Percentiles rank a stretch among this genome's conserved stretches.
Conservation (phyloP, 805 yeast genomes). For the Metschnikowia lochheadii region DNA sequence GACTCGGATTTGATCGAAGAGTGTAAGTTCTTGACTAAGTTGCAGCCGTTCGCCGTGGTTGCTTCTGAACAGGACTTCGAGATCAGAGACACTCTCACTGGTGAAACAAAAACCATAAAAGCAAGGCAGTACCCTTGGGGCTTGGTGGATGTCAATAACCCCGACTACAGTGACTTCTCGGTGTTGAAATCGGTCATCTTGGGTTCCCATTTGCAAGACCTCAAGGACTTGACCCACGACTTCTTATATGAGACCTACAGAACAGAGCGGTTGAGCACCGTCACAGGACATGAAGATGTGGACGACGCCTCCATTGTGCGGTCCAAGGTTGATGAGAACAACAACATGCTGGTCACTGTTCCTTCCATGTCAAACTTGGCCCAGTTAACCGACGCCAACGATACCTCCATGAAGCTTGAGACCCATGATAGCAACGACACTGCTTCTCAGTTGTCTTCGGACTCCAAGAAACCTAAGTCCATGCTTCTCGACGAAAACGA, state of each 20-base stretch:
- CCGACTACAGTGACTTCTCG: slow-evolving; percentile 50
- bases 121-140: slow-evolving; percentile 82
- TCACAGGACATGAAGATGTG: slow-evolving; percentile 40
- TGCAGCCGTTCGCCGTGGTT: slow-evolving; percentile 76
- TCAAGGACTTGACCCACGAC: slow-evolving; percentile 76
- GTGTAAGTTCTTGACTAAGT: slow-evolving; percentile 51
- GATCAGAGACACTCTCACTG: slow-evolving; percentile 39
- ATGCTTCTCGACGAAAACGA: slow-evolving; percentile 34
- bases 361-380: slow-evolving; percentile 66
- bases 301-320: slow-evolving; percentile 22
- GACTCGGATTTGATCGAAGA: slow-evolving; percentile 75
- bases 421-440: slow-evolving; percentile 13
- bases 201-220: slow-evolving; percentile 80
- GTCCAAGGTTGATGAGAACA: slow-evolving; percentile 20
- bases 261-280: slow-evolving; percentile 67
- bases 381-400: slow-evolving; percentile 33
- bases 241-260: slow-evolving; percentile 74
- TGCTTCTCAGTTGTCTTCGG: slow-evolving; percentile 19
- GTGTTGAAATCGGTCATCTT: slow-evolving; percentile 64
- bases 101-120: slow-evolving; percentile 41
- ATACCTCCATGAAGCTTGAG: slow-evolving; percentile 11
- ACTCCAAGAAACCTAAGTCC: slow-evolving; percentile 26
- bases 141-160: slow-evolving; percentile 49
- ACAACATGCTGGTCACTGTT: slow-evolving; percentile 18
- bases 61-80: slow-evolving; percentile 57